Base-by-base conservation (phyloP, 441 rosid genomes). In the Kokia cookei region DNA sequence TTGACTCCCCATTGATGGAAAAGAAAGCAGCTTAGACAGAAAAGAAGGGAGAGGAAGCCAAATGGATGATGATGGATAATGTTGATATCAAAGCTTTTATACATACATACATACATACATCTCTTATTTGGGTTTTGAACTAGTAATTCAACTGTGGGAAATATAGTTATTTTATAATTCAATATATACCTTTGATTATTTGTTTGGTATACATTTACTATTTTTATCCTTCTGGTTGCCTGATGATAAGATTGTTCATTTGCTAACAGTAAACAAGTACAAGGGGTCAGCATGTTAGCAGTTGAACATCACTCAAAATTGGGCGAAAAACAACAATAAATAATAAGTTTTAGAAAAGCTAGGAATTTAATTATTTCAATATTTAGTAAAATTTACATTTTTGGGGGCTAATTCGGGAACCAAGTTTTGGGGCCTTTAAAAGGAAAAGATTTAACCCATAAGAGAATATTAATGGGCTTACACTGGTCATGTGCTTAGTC, bases 1-100 rank as follows among this genome's bases (percentile, higher is more conserved):
- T 4, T 83, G 82, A 54, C 87, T 80, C 58, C 91, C 96, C 96
- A 88, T 91, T 91, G 5, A 9, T 22, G 27, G 29, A 55, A 37
- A 48, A 6, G 3, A 2, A 37, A 57, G 61, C 55, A 67, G 17
- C 50, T 13, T 26, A 59, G 24, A 7, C 40, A 60, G 29, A 61
- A 73, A 22, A 35, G 60, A 17, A 55, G 59, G 47, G 59, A 29
- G 9, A 50, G 3, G 27, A 15, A 51, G 60, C 57, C 71, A 68
- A 50, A 68, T 29, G 72, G 43, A 27, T 48, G 58, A 19, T 22
- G 12, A 7, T 24, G 1, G 42, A 13, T 6, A 13, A 2, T 24
- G 22, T 14, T 55, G 12, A 8, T 55, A 45, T 47, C 40, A 14
- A 47, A 13, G 22, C 12, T 47, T 26, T 9, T 4, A n/a, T 35